Percentiles rank a stretch among this genome's conserved stretches.
Conservation (phyloP, 2,329 filamentous ascomycete genomes). For the Hypoxylon sp. region DNA sequence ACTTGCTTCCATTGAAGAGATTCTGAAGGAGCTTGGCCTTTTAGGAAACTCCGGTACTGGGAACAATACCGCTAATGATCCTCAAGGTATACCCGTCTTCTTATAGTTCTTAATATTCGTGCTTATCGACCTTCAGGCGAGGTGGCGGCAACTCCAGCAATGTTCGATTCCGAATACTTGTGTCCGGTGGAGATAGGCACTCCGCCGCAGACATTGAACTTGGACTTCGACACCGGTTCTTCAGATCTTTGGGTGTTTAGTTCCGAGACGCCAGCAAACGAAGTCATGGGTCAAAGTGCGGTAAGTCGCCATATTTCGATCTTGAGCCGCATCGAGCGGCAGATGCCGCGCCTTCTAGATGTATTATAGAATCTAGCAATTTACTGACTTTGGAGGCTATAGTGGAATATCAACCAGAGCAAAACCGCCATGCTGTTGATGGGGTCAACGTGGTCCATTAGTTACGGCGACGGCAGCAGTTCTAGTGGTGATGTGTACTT, state of each 20-base stretch:
- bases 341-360: neutral
- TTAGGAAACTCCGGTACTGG: slow-evolving; percentile 37
- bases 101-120: neutral
- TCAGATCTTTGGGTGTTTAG: slow-evolving; percentile 66
- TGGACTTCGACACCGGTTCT: slow-evolving; percentile 64
- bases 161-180: slow-evolving; percentile 55
- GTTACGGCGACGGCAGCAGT: slow-evolving; percentile 61
- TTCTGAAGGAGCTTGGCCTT: slow-evolving; percentile 56
- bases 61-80: slow-evolving; percentile 32
- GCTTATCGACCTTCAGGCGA: slow-evolving; percentile 47
- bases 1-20: slow-evolving; percentile 52
- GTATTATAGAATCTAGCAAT: neutral
- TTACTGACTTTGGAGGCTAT: slow-evolving; percentile 11
- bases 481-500: slow-evolving; percentile 61
- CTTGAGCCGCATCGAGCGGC: neutral
- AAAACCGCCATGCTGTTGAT: slow-evolving; percentile 57
- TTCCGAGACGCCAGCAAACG: slow-evolving; percentile 51
- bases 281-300: slow-evolving; percentile 57
- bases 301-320: slow-evolving; percentile 10
- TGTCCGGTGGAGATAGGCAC: slow-evolving; percentile 56
- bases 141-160: slow-evolving; percentile 51
- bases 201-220: slow-evolving; percentile 59
- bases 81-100: slow-evolving; percentile 27
- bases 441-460: slow-evolving; percentile 59
- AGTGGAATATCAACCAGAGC: slow-evolving; percentile 59